These are phyloP conservation scores for Talinum fruticosum DNA, from an alignment of 148 eudicot species.

Conservation along the genomic window DNA sequence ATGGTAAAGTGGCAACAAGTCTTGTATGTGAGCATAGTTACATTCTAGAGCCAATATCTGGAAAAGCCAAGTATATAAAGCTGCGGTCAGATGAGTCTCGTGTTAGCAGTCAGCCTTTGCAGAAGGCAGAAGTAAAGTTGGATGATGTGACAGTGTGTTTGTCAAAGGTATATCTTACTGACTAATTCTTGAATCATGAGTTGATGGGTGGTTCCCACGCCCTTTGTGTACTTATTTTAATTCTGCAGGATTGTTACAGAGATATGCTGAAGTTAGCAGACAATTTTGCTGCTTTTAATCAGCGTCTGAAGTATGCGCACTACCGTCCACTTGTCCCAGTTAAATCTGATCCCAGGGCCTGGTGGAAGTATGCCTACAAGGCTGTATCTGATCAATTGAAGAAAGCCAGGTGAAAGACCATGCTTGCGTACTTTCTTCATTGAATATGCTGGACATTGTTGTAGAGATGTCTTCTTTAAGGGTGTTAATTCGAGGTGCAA, in stretches of 20 bases:
- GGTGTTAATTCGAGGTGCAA: background rate
- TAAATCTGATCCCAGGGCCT: constrained; percentile 67
- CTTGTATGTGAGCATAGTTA: constrained; percentile 55
- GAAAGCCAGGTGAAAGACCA: constrained; percentile 64
- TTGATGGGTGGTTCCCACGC: constrained; percentile 6
- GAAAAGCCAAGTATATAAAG: constrained; percentile 80
- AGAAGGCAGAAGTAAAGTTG: constrained; percentile 73
- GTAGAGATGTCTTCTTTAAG: background rate
- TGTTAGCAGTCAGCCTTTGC: constrained; percentile 55
- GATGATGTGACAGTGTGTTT: constrained; percentile 93
- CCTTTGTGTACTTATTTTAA: constrained; percentile 4
- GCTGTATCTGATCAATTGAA: constrained; percentile 69
- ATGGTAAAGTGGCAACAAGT: constrained; percentile 56
- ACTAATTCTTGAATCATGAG: background rate
- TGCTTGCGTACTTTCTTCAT: constrained; percentile 9
- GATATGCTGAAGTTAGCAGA: constrained; percentile 88
- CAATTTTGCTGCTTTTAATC: constrained; percentile 90
- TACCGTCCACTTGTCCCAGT: constrained; percentile 70
- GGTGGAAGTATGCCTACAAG: constrained; percentile 92
- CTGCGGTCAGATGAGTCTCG: constrained; percentile 48
- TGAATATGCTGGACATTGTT: constrained; percentile 8
- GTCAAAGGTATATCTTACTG: constrained; percentile 60
- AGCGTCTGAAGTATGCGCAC: constrained; percentile 82
- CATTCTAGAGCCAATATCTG: constrained; percentile 86
- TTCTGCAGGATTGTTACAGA: constrained; percentile 65